Conservation (phyloP, 2,329 filamentous ascomycete genomes). For the Xylariales sp. region DNA sequence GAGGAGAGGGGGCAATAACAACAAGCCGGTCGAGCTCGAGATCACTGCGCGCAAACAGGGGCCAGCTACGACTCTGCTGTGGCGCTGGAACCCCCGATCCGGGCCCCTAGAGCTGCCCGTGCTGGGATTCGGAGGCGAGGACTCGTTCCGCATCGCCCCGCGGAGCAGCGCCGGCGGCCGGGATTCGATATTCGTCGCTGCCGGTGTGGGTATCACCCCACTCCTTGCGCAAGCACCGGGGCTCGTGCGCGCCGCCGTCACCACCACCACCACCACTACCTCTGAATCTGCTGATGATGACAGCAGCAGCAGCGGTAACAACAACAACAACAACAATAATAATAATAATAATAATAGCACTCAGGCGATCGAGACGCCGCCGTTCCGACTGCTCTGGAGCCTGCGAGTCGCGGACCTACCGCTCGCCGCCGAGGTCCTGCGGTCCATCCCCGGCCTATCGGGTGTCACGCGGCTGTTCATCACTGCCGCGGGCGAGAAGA, state of each 20-base stretch:
- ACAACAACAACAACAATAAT: too few relatives aligned
- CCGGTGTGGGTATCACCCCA: conserved; percentile 80
- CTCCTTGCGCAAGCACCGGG: conserved; percentile 62
- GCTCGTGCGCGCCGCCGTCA: conserved; percentile 37
- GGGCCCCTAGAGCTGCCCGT: conserved; percentile 63
- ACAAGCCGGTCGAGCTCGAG: conserved; percentile 50
- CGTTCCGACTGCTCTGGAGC: conserved; percentile 67
- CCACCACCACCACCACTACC: too few relatives aligned
- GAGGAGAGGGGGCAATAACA: conserved; percentile 19
- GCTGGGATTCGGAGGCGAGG: conserved; percentile 67
- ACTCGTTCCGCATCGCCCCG: conserved; percentile 33
- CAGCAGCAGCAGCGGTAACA: too few relatives aligned
- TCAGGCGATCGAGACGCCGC: too few relatives aligned
- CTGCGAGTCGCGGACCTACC: conserved; percentile 56
- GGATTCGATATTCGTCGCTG: conserved; percentile 61
- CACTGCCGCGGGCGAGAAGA: conserved; percentile 34
- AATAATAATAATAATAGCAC: too few relatives aligned
- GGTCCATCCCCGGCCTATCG: conserved; percentile 45
- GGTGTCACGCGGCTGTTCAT: conserved; percentile 57
- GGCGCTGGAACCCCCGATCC: conserved; percentile 46
- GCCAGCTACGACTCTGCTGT: conserved; percentile 62
- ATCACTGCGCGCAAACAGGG: conserved; percentile 71
- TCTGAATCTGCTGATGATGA: too few relatives aligned
- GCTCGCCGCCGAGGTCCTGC: conserved; percentile 57
- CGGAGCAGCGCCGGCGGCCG: conserved; percentile 20